phyloP scores from a whole-genome alignment of 2,329 filamentous ascomycete genomes.

The Cadophora malorum region DNA sequence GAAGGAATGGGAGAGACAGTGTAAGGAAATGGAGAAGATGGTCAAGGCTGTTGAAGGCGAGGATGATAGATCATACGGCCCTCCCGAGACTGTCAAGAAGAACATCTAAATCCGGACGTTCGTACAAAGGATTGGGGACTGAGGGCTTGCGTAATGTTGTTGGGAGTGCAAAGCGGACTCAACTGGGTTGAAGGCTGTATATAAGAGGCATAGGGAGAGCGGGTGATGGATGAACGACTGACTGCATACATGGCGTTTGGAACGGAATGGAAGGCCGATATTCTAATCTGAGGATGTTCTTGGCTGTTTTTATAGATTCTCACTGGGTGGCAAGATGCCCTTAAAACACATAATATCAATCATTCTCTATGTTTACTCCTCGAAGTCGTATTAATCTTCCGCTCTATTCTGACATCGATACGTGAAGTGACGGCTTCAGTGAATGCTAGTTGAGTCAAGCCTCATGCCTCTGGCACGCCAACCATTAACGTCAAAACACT shows the following conservation, averaged over 20 bases:
- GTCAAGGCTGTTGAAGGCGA: conserved; percentile 59
- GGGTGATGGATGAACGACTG: conserved; percentile 2
- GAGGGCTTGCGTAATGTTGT: conserved; percentile 10
- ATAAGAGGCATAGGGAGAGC: background rate
- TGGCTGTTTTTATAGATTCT: conserved; percentile 10
- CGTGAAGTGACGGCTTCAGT: no score
- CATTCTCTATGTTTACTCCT: no score
- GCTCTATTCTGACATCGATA: no score
- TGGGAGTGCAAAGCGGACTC: background rate
- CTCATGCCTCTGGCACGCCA: no score
- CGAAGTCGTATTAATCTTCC: no score
- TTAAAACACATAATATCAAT: background rate
- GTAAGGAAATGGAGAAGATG: conserved; percentile 71
- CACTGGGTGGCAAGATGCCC: background rate
- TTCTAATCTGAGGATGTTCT: conserved; percentile 11
- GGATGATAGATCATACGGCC: conserved; percentile 43
- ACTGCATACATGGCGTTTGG: conserved; percentile 15
- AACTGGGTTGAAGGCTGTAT: conserved; percentile 3
- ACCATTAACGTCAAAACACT: no score
- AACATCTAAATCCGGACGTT: background rate
- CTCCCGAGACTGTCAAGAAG: conserved; percentile 31
- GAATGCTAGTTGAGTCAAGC: no score
- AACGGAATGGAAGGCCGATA: background rate
- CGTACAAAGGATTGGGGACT: background rate
- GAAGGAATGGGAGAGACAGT: conserved; percentile 80